phyloP scores from a whole-genome alignment of 1,284 basidiomycete genomes.

The Apiotrichum brassicae region DNA sequence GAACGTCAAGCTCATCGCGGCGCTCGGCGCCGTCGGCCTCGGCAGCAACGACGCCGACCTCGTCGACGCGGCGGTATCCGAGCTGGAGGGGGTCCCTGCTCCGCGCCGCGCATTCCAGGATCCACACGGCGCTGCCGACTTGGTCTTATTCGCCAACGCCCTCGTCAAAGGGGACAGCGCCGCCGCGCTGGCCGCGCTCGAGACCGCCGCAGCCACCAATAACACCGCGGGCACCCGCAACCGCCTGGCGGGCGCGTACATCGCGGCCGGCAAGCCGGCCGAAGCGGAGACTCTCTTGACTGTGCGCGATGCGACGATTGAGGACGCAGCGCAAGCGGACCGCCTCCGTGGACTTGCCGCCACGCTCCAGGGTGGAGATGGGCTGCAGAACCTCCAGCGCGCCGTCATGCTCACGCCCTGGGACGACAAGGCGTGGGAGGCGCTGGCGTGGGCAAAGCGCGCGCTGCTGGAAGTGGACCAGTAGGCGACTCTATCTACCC shows the following conservation, averaged over 20 bases:
- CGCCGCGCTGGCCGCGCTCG: constrained; percentile 17
- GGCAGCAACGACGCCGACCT: constrained; percentile 69
- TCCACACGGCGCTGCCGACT: constrained; percentile 24
- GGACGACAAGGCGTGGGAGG: constrained; percentile 55
- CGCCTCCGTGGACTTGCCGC: constrained; percentile 29
- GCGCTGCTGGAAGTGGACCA: neutral
- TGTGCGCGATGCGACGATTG: neutral
- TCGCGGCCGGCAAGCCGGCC: constrained; percentile 22
- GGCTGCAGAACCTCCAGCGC: constrained; percentile 53
- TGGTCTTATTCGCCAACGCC: constrained; percentile 29
- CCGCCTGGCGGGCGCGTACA: constrained; percentile 20
- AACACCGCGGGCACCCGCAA: constrained; percentile 12
- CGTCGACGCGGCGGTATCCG: constrained; percentile 78
- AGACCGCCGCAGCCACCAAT: constrained; percentile 9
- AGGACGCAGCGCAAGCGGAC: constrained; percentile 27
- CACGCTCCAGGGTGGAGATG: constrained; percentile 27
- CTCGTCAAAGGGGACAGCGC: constrained; percentile 13
- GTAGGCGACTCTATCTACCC: no score
- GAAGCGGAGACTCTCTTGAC: constrained; percentile 33
- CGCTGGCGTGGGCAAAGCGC: constrained; percentile 32
- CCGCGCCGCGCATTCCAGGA: constrained; percentile 23
- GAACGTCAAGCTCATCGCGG: constrained; percentile 64
- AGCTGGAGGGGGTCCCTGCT: constrained; percentile 53
- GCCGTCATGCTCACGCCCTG: constrained; percentile 64
- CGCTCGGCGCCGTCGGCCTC: constrained; percentile 79